phyloP scores from a whole-genome alignment of 148 eudicot species.

The Vaccinium corymbosum region DNA sequence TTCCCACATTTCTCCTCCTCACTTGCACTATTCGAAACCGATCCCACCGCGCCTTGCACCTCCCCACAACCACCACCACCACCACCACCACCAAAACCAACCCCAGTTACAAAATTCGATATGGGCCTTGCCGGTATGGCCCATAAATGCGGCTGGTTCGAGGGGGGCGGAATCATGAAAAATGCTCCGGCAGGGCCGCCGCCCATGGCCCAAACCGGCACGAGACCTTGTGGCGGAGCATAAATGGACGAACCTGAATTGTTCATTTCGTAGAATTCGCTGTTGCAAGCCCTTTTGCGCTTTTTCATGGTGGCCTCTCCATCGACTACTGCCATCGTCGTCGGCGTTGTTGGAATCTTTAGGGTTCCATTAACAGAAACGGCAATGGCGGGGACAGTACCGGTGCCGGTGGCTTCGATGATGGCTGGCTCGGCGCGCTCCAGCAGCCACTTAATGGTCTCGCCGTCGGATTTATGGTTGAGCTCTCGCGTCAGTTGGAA shows the following conservation, averaged over 20 bases:
- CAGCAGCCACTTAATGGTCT: constrained; percentile 74
- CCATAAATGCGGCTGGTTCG: constrained; percentile 58
- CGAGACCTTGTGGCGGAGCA: constrained; percentile 50
- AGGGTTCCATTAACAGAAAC: constrained; percentile 83
- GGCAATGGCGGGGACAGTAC: constrained; percentile 90
- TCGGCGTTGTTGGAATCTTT: constrained; percentile 59
- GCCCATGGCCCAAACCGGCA: constrained; percentile 61
- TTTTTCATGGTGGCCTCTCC: constrained; percentile 13
- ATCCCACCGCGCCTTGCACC: constrained; percentile 17
- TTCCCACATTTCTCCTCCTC: constrained; percentile 14
- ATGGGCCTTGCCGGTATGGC: constrained; percentile 66
- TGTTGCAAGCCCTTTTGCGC: constrained; percentile 25
- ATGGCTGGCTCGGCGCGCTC: constrained; percentile 85
- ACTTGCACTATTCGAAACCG: constrained; percentile 22
- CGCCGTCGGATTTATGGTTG: constrained; percentile 79
- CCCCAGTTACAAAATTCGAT: constrained; percentile 26
- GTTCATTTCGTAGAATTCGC: constrained; percentile 49
- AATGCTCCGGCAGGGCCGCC: constrained; percentile 14
- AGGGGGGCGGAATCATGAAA: constrained; percentile 30
- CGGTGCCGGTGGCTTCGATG: constrained; percentile 85
- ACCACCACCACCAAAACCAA: constrained; percentile 10
- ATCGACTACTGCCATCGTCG: neutral
- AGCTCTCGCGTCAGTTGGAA: constrained; percentile 83
- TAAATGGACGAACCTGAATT: constrained; percentile 17
- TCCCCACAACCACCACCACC: constrained; percentile 14